These are phyloP conservation scores for Gaultheria prostrata DNA, from an alignment of 148 eudicot species.

Conservation along the genomic window DNA sequence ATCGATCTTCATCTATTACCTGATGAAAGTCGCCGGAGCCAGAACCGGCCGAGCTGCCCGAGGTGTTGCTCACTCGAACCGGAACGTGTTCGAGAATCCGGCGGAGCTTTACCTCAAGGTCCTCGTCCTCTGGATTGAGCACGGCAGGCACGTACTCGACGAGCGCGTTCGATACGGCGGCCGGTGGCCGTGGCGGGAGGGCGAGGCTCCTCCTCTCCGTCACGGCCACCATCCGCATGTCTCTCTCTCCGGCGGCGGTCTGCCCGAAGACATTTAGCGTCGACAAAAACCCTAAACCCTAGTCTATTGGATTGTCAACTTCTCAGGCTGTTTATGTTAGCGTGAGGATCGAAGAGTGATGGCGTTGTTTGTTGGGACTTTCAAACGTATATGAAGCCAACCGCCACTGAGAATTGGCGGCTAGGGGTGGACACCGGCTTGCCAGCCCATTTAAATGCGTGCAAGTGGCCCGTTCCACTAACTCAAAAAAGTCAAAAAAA, in stretches of 20 bases:
- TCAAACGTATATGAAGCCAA: not conserved
- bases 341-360: not conserved
- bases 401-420: not conserved
- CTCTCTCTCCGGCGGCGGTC: slow-evolving; percentile 41
- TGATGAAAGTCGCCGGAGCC: slow-evolving; percentile 99
- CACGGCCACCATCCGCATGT: slow-evolving; percentile 53
- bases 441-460: no score
- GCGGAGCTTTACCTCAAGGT: slow-evolving; percentile 87
- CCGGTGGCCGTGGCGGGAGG: slow-evolving; percentile 62
- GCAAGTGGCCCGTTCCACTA: no score
- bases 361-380: not conserved
- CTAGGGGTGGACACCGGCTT: no score
- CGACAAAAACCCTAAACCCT: not conserved
- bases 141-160: slow-evolving; percentile 70
- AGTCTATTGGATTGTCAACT: not conserved
- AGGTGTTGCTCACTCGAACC: slow-evolving; percentile 88
- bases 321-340: not conserved
- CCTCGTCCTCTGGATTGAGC: slow-evolving; percentile 69
- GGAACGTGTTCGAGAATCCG: slow-evolving; percentile 85
- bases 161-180: slow-evolving; percentile 49
- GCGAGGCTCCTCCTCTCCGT: slow-evolving; percentile 34
- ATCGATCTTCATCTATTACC: slow-evolving; percentile 32
- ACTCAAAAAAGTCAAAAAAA: no score
- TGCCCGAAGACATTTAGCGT: slow-evolving; percentile 40
- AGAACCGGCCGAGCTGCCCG: slow-evolving; percentile 98